Evolutionary conservation across 768 basidiomycete genomes (phyloP), one percentile per base, ranked within the genome.

Genomic region (Amanita thiersii): DNA sequence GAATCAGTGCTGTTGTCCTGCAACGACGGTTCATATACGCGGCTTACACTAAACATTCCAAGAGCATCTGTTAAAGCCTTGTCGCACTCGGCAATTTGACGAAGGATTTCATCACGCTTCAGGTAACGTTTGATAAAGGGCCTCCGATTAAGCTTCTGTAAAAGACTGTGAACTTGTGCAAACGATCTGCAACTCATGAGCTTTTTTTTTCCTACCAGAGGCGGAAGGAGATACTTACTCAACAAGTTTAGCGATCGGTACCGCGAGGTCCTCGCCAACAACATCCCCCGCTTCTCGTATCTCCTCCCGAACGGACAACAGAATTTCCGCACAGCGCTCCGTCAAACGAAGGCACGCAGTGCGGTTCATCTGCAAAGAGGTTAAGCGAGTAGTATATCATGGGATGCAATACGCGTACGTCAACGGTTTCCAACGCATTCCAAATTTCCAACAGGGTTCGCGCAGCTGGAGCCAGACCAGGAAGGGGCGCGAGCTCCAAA

Each of bases 91-190:
- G 37, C 24, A 18, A 56, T 50, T 23, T 70, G 68, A 3, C 62
- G 56, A 12, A 63, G 52, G 19, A 77, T 75, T 45, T 84, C 82
- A 21, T 77, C 75, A 25, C 73, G 68, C 50, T 72, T 72, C 32
- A 81, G 61, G 53, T 79, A 83, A 5, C 78, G 66, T 56, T 79
- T 78, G 49, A 83, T 54, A 59, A 81, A 82, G 1, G 80, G 73
- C 4, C 77, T 58, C 29, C 66, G 58, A 9, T 65, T 59, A 40
- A 77, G 70, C 36, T 67, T 72, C 40, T 66, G 52, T 4, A 81
- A 59, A 25, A 46, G 79, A 62, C 7, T 48, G 23, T 58, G 52
- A 3, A 77, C 65, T 5, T 55, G 39, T 8, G 47, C 31, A 51
- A 70, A 69, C 2, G 66, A 35, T 19, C 50, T 54, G 24, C 37